phyloP scores from a whole-genome alignment of 805 yeast species.

The Hanseniaspora lindneri region DNA sequence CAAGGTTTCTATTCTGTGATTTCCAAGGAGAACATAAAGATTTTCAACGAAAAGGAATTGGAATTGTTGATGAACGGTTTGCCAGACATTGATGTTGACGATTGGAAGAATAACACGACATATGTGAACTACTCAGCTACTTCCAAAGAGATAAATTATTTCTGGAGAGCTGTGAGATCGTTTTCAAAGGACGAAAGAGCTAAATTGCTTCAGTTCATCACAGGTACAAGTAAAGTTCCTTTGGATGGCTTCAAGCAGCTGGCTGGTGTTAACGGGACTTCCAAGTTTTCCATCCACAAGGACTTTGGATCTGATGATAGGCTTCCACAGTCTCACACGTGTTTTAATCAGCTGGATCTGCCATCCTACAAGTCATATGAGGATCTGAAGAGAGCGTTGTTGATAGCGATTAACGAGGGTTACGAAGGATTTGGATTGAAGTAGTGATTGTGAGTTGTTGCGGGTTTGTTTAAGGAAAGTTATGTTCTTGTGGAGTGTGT shows the following conservation, averaged over 20 bases:
- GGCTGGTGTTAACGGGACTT: slow-evolving; percentile 74
- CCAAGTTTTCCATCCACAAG: slow-evolving; percentile 78
- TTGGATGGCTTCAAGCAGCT: slow-evolving; percentile 83
- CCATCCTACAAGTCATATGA: slow-evolving; percentile 91
- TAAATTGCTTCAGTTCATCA: slow-evolving; percentile 82
- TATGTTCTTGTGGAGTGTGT: too few species aligned
- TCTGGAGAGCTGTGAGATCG: slow-evolving; percentile 94
- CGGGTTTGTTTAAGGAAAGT: too few species aligned
- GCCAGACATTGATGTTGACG: slow-evolving; percentile 91
- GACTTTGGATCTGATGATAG: slow-evolving; percentile 79
- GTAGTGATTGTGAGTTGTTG: slow-evolving; percentile 19
- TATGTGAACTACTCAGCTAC: slow-evolving; percentile 73
- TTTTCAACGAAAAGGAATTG: slow-evolving; percentile 90
- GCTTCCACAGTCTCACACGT: slow-evolving; percentile 90
- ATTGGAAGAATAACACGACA: slow-evolving; percentile 80
- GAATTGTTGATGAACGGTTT: slow-evolving; percentile 86
- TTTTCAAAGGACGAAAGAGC: slow-evolving; percentile 92
- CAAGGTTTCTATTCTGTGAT: slow-evolving; percentile 84
- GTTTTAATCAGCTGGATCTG: slow-evolving; percentile 87
- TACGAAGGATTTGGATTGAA: slow-evolving; percentile 77
- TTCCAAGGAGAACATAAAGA: slow-evolving; percentile 67
- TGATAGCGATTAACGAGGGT: slow-evolving; percentile 85
- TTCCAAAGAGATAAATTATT: slow-evolving; percentile 85
- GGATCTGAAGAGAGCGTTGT: slow-evolving; percentile 62
- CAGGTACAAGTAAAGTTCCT: slow-evolving; percentile 96